These are phyloP conservation scores for Hyaloscypha variabilis DNA, from an alignment of 495 filamentous ascomycete species.

Conservation along the genomic window DNA sequence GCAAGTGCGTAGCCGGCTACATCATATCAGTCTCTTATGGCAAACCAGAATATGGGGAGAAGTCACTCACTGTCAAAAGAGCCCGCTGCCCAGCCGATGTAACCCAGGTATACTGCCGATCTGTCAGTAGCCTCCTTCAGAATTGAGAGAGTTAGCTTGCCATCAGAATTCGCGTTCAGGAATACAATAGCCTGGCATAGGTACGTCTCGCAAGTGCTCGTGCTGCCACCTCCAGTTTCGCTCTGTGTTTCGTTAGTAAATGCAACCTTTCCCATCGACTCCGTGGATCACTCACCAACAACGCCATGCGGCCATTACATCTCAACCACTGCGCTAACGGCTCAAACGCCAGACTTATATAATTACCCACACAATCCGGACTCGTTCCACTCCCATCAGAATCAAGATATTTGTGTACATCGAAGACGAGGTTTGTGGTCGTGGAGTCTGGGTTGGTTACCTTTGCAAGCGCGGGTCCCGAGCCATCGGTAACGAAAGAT, in stretches of 20 bases:
- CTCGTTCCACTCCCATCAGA: slow-evolving; percentile 54
- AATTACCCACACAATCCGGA: slow-evolving; percentile 50
- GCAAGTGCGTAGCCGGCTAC: slow-evolving; percentile 36
- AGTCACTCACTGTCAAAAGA: slow-evolving; percentile 12
- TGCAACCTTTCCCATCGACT: neutral
- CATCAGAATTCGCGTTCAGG: slow-evolving; percentile 45
- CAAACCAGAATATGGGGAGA: neutral
- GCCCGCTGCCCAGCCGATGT: slow-evolving; percentile 16
- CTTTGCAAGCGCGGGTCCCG: slow-evolving; percentile 43
- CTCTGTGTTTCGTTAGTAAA: slow-evolving; percentile 14
- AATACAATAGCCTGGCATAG: slow-evolving; percentile 40
- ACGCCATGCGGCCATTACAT: slow-evolving; percentile 40
- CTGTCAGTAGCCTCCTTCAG: neutral
- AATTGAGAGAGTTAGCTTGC: neutral
- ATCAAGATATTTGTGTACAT: slow-evolving; percentile 60
- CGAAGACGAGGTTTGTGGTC: slow-evolving; percentile 54
- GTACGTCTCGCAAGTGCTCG: slow-evolving; percentile 41
- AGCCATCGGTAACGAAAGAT: slow-evolving; percentile 45
- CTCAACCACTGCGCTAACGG: slow-evolving; percentile 50
- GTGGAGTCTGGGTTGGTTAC: slow-evolving; percentile 57
- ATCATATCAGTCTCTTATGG: neutral
- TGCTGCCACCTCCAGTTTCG: slow-evolving; percentile 59
- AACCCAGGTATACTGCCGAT: slow-evolving; percentile 12
- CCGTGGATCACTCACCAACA: slow-evolving; percentile 6
- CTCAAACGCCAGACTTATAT: slow-evolving; percentile 47